These are phyloP conservation scores for Turnera subulata DNA, from an alignment of 345 rosid species.

Conservation along the genomic window DNA sequence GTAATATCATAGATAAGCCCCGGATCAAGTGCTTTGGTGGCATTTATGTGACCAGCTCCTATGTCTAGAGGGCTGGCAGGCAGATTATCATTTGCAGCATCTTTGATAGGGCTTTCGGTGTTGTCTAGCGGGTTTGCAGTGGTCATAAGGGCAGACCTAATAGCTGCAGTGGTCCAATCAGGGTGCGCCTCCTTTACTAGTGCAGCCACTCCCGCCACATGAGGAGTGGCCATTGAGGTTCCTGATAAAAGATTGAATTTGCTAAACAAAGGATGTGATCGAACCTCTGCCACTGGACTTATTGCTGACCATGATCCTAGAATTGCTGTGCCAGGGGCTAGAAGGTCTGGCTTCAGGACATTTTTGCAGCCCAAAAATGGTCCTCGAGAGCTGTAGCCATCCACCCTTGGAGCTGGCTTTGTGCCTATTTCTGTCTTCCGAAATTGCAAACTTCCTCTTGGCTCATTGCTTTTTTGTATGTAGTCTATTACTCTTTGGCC, in stretches of 20 bases:
- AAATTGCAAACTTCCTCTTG: conserved; percentile 31
- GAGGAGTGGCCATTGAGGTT: conserved; percentile 50
- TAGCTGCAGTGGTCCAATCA: conserved; percentile 45
- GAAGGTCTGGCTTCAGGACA: not conserved
- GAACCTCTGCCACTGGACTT: conserved; percentile 21
- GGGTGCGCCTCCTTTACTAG: conserved; percentile 36
- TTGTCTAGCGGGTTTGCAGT: conserved; percentile 37
- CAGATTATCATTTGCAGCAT: conserved; percentile 8
- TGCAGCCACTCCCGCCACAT: conserved; percentile 41
- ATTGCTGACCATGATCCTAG: conserved; percentile 44
- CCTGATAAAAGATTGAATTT: conserved; percentile 38
- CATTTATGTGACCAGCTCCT: conserved; percentile 51
- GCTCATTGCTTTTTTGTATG: conserved; percentile 17
- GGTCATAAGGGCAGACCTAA: conserved; percentile 48
- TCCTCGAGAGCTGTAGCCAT: conserved; percentile 43
- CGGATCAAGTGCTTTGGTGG: conserved; percentile 46
- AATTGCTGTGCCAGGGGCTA: conserved; percentile 39
- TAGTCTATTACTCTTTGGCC: conserved; percentile 29
- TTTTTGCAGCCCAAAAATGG: conserved; percentile 16
- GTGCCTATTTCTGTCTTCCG: conserved; percentile 28
- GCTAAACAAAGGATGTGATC: conserved; percentile 23
- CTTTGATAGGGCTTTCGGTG: conserved; percentile 33
- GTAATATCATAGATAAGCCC: conserved; percentile 53
- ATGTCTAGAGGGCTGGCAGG: conserved; percentile 58
- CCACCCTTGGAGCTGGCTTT: conserved; percentile 40